Base-by-base conservation (phyloP, 345 rosid genomes). In the Eucalyptus brandiana region DNA sequence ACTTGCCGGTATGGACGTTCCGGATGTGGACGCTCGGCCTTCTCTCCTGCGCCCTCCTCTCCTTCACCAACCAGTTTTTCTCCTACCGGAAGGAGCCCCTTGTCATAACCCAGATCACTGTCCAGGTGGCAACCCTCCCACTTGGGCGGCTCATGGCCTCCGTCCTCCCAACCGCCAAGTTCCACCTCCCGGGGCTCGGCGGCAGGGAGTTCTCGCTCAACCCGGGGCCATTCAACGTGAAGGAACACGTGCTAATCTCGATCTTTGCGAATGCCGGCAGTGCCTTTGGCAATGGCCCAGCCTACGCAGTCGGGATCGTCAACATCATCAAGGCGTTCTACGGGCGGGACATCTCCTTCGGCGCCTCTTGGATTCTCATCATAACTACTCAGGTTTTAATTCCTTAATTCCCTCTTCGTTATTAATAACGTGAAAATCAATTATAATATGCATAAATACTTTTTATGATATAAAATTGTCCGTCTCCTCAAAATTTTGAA, bases 1-100 rank as follows among this genome's bases (percentile, higher is more conserved):
- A 92, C 32, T 93, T 93, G 32, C 96, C 98, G 5, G 96, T 96
- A 48, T 95, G 97, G 97, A 96, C 98, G 5, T 89, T 89, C 45
- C 76, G 91, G 48, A 90, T 90, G 91, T 90, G 91, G 91, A 76
- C 51, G n/a, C 85, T 90, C 45, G 91, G 91, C 69, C 56, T 90
- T 9, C 5, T 88, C 45, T 90, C 91, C 15, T 90, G 90, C 85
- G 21, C 58, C 87, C 90, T 88, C 87, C 89, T 90, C 56, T 90
- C 91, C n/a, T 90, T 90, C 80, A 51, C 88, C 88, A 88, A 90
- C 89, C 89, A 90, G 21, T 88, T 90, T 87, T 88, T 88, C 88
- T 42, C 88, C 13, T 90, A 88, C 89, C 72, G 91, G 45, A 88
- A 86, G 21, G 87, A 90, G 89, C 88, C 91, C 18, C 91, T 89